Evolutionary conservation across 1,284 basidiomycete species (phyloP), one percentile per base, ranked within the genome.

Genomic region (Sanghuangporus weigelae): DNA sequence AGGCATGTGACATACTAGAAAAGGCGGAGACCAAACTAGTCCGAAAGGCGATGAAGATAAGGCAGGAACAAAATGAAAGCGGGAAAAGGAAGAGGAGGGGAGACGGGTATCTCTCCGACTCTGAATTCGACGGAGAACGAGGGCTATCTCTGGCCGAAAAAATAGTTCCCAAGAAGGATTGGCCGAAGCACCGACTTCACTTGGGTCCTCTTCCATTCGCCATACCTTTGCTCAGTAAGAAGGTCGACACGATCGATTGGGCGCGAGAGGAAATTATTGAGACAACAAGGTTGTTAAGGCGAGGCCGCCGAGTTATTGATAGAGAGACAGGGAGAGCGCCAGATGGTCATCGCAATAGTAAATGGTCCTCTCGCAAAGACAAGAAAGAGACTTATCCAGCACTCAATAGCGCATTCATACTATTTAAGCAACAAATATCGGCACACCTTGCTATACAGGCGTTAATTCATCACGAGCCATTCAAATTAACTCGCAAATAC

Each of bases 191-290:
- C 74, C 89, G 90, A 60, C 84, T 97, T 23, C 79, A 79, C 60
- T 69, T 73, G 54, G 72, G 75, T 11, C 87, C 77, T 79, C 71
- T 82, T 48, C 86, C 86, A 0, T 84, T 87, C 67, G 74, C 79
- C 0, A 74, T 89, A 0, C 86, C 90, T 23, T 85, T 91, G 51
- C 78, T 82, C 8, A 90, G 90, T 2, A 75, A 93, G 73, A 93
- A 96, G 75, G 93, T 96, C 3, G 96, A 99, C 76, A 83, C 88
- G 1, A 95, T 99, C 71, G 87, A 94, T 1, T 98, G 95, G 95
- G 87, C 88, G 55, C 84, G 95, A 39, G 75, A 81, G 38, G 85
- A 93, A 70, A 86, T 95, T 59, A 74, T 78, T 4, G 72, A 76
- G 2, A 84, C 84, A 59, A 84, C 79, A 38, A 70, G 71, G 40